These are phyloP conservation scores for Knufia petricola DNA, from an alignment of 2,329 filamentous ascomycete species.

Conservation along the genomic window DNA sequence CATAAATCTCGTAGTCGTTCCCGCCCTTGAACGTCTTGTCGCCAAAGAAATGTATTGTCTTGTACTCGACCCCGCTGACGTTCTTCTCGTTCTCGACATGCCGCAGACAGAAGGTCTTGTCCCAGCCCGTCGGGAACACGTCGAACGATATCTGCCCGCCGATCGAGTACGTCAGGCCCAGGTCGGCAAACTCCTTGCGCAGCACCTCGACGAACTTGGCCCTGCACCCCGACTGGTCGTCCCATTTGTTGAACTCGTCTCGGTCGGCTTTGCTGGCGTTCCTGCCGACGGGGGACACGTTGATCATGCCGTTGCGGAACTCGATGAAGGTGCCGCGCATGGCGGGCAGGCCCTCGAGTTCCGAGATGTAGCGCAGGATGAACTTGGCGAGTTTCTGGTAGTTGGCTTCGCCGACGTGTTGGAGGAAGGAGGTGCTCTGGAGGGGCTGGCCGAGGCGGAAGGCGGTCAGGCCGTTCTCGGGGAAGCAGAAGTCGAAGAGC, in stretches of 20 bases:
- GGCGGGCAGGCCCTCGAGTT: conserved; percentile 47
- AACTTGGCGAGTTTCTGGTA: conserved; percentile 54
- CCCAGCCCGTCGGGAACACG: conserved; percentile 93
- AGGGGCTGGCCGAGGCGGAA: conserved; percentile 72
- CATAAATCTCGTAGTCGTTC: conserved; percentile 93
- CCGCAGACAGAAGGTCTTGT: conserved; percentile 92
- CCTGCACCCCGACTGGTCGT: conserved; percentile 67
- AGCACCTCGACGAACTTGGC: conserved; percentile 66
- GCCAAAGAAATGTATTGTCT: conserved; percentile 92
- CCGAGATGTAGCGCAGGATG: conserved; percentile 51
- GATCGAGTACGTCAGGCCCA: conserved; percentile 85
- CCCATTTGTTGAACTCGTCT: conserved; percentile 70
- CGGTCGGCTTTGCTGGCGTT: conserved; percentile 77
- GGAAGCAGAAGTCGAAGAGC: conserved; percentile 93
- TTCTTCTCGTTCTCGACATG: conserved; percentile 78
- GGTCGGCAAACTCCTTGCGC: conserved; percentile 70
- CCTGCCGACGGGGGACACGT: conserved; percentile 56
- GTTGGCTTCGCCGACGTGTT: conserved; percentile 76
- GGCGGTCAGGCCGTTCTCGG: conserved; percentile 91
- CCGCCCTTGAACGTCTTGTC: conserved; percentile 89
- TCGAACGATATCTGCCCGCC: conserved; percentile 98
- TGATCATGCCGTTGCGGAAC: conserved; percentile 58
- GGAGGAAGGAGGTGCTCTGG: conserved; percentile 75
- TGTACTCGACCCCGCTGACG: conserved; percentile 56
- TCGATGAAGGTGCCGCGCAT: conserved; percentile 60